phyloP scores from a whole-genome alignment of 1,139 yeast genomes.

The Fermentozyma sake region DNA sequence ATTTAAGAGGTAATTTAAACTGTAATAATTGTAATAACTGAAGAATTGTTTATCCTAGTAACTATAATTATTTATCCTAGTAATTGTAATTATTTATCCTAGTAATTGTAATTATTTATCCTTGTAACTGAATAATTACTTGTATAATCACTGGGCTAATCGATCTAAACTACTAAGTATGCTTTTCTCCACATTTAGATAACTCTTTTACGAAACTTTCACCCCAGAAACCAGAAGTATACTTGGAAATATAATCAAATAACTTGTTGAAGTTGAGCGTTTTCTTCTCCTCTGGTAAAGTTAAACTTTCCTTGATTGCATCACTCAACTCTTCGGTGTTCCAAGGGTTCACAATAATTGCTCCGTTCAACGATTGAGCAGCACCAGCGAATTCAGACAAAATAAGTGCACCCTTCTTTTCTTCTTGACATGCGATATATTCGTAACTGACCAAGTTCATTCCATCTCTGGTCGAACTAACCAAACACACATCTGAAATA shows the following conservation, averaged over 20 bases:
- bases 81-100: too few species aligned
- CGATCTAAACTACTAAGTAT: not conserved
- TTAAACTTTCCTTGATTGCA: slow-evolving; percentile 81
- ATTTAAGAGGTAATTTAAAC: too few species aligned
- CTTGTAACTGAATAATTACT: too few species aligned
- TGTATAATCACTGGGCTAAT: too few species aligned
- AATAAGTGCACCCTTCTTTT: slow-evolving; percentile 79
- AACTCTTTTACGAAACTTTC: slow-evolving; percentile 91
- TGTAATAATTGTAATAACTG: too few species aligned
- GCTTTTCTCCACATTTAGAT: slow-evolving; percentile 41
- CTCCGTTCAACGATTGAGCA: slow-evolving; percentile 95
- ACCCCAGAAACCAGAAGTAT: slow-evolving; percentile 96
- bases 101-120: too few species aligned
- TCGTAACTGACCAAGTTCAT: slow-evolving; percentile 96
- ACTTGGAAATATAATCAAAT: slow-evolving; percentile 83
- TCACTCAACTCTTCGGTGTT: slow-evolving; percentile 89
- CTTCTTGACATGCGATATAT: slow-evolving; percentile 92
- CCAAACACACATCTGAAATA: slow-evolving; percentile 85
- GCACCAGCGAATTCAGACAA: slow-evolving; percentile 97
- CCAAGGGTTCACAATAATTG: slow-evolving; percentile 95
- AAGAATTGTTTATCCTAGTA: too few species aligned
- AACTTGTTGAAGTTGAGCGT: slow-evolving; percentile 74
- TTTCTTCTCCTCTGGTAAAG: slow-evolving; percentile 78
- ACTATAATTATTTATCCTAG: too few species aligned
- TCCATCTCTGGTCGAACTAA: slow-evolving; percentile 94